Percentiles rank a stretch among this genome's conserved stretches.
Evolutionary conservation across 78 protist species (phyloP).

Genomic region (Isochrysis galbana): DNA sequence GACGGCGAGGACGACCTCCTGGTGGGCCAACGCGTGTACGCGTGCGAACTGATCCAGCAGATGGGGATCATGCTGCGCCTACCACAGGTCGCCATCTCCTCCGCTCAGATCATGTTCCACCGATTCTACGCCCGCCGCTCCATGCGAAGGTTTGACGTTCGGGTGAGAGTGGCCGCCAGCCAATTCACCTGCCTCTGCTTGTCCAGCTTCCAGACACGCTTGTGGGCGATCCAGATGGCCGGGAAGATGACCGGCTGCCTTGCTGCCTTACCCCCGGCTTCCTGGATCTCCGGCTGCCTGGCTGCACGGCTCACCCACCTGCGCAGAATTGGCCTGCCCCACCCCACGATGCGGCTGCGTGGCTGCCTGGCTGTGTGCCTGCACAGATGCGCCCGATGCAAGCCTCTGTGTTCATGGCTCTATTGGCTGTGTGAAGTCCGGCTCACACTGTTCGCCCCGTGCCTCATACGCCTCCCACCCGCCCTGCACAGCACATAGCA

Average conservation of each 20-base stretch:
- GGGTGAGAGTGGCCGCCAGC: neutral
- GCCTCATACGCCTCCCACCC: neutral
- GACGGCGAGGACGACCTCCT: neutral
- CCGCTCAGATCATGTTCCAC: constrained; percentile 18
- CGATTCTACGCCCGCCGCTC: constrained; percentile 21
- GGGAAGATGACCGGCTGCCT: no score
- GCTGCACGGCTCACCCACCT: no score
- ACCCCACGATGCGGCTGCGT: no score
- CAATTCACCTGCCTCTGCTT: no score
- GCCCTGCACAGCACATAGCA: constrained; percentile 16
- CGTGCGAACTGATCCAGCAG: constrained; percentile 15
- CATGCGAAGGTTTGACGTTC: neutral
- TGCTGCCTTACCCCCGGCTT: no score
- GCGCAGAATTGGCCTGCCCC: no score
- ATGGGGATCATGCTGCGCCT: neutral
- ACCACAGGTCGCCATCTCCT: neutral
- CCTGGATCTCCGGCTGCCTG: no score
- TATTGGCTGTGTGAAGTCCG: no score
- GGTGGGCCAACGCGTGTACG: neutral
- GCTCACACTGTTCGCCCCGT: neutral
- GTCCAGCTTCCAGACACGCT: no score
- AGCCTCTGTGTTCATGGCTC: no score
- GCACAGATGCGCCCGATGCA: no score
- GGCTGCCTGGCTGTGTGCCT: neutral
- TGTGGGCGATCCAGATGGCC: no score